Evolutionary conservation across 225 moss, liverwort and hornwort species (phyloP).

Genomic region (Pleurozium schreberi): DNA sequence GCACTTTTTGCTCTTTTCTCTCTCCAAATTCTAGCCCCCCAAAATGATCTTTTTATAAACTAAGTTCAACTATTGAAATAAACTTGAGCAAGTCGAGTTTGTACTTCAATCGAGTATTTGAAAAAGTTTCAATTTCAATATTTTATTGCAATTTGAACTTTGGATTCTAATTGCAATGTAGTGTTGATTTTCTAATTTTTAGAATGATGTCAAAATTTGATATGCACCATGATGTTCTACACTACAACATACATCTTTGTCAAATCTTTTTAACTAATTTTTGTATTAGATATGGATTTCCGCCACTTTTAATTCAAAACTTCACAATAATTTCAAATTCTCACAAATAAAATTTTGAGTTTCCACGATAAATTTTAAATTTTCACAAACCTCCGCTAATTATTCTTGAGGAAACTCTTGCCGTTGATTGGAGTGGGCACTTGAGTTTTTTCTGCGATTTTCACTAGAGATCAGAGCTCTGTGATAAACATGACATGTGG

Average conservation of each 20-base stretch:
- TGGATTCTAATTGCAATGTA: not conserved
- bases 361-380: too few relatives aligned
- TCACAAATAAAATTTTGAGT: too few relatives aligned
- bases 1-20: not conserved
- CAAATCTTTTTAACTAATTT: not conserved
- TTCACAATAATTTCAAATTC: too few relatives aligned
- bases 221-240: not conserved
- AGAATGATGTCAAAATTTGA: not conserved
- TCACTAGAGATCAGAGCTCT: not conserved
- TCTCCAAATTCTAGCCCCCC: fast-evolving
- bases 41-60: fast-evolving
- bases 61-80: not conserved
- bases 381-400: too few relatives aligned
- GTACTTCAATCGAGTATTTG: not conserved
- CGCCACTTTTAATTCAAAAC: too few relatives aligned
- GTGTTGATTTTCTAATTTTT: not conserved
- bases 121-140: not conserved
- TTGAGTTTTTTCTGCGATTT: not conserved
- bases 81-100: not conserved
- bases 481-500: not conserved
- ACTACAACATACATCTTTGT: not conserved
- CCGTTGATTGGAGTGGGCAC: too few relatives aligned
- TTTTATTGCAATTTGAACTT: not conserved
- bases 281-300: not conserved
- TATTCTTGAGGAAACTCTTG: too few relatives aligned